These are phyloP conservation scores for Salix dunnii DNA, from an alignment of 345 rosid species.

Conservation along the genomic window DNA sequence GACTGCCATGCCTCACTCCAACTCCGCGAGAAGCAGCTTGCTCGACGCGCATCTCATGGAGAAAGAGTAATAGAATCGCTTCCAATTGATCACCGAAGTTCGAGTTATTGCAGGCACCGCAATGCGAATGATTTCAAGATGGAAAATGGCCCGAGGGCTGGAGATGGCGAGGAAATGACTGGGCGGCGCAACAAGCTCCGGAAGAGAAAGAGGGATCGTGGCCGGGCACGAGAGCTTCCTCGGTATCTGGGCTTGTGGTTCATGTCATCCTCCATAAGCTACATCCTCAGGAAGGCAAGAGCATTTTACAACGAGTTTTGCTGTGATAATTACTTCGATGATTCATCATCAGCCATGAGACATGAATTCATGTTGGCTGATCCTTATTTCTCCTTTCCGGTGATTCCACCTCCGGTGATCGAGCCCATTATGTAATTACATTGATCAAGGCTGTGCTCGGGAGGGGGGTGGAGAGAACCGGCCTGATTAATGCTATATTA, in stretches of 20 bases:
- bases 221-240: neutral
- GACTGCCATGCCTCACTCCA: no score
- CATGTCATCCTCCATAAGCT: constrained; percentile 35
- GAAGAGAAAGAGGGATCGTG: neutral
- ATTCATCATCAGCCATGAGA: neutral
- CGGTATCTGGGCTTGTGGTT: constrained; percentile 29
- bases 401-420: constrained; percentile 2
- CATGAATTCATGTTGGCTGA: constrained; percentile 17
- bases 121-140: neutral
- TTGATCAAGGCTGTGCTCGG: no score
- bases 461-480: no score
- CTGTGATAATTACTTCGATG: constrained; percentile 17
- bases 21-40: no score
- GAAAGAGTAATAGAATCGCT: neutral
- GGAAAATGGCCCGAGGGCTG: neutral
- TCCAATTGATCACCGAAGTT: neutral
- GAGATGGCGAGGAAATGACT: neutral
- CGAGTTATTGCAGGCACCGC: neutral
- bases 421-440: neutral
- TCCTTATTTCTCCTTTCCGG: constrained; percentile 50
- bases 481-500: no score
- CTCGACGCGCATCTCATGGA: neutral
- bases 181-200: neutral
- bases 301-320: constrained; percentile 43
- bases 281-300: constrained; percentile 40